Evolutionary conservation across 179 eudicot species (phyloP).

Genomic region (Patellifolia procumbens): DNA sequence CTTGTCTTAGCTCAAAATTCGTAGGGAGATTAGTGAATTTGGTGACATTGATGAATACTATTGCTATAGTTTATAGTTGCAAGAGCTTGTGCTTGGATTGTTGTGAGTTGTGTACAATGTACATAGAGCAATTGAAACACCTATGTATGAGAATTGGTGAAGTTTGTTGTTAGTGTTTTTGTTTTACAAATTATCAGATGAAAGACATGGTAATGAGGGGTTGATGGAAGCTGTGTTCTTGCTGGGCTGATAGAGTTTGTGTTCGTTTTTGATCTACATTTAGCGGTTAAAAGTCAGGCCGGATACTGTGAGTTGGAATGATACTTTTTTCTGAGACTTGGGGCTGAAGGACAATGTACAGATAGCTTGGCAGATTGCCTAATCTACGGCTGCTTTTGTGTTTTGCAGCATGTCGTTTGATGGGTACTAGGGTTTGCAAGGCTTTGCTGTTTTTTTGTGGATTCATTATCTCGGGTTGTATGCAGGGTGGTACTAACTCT

Average conservation of each 20-base stretch:
- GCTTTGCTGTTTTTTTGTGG: not conserved
- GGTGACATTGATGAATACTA: too few relatives aligned
- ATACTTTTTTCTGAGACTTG: not conserved
- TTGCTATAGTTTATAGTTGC: not conserved
- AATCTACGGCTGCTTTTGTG: not conserved
- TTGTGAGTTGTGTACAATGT: not conserved
- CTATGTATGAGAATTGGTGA: not conserved
- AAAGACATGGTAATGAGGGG: not conserved
- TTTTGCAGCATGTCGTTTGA: constrained; percentile 2
- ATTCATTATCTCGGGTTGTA: not conserved
- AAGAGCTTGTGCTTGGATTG: not conserved
- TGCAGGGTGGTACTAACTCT: not conserved
- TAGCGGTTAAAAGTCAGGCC: not conserved
- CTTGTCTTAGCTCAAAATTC: too few relatives aligned
- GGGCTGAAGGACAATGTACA: not conserved
- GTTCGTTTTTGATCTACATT: not conserved
- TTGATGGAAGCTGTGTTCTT: not conserved
- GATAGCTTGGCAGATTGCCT: not conserved
- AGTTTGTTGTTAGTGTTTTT: not conserved
- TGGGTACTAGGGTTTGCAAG: not conserved
- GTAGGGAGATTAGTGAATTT: too few relatives aligned
- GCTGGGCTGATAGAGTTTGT: not conserved
- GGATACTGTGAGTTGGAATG: not conserved
- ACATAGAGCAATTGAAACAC: not conserved
- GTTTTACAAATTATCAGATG: not conserved